A percentile compares a stretch with the other conserved stretches of the same genome.
These are phyloP conservation scores for Saposhnikovia divaricata DNA, from an alignment of 129 eudicot species.

Conservation along the genomic window DNA sequence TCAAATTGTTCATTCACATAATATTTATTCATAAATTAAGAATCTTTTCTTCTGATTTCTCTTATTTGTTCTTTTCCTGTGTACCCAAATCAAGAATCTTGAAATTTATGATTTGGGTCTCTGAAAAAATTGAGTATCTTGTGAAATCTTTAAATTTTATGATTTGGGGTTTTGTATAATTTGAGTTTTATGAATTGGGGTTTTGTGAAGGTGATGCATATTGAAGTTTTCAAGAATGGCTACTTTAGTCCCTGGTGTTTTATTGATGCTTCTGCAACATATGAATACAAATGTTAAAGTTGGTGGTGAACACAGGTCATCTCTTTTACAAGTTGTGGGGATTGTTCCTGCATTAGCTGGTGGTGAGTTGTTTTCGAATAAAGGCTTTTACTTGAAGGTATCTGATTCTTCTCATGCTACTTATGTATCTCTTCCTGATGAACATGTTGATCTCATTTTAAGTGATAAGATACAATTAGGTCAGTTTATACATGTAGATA, in stretches of 20 bases:
- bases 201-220: slow-evolving; percentile 38
- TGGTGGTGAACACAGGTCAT: slow-evolving; percentile 81
- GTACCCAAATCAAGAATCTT: not conserved
- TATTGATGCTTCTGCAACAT: slow-evolving; percentile 76
- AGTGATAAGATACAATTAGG: slow-evolving; percentile 87
- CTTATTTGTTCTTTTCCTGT: not conserved
- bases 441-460: slow-evolving; percentile 64
- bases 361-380: slow-evolving; percentile 67
- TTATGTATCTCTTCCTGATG: slow-evolving; percentile 86
- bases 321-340: slow-evolving; percentile 72
- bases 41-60: not conserved
- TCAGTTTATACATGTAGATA: slow-evolving; percentile 74
- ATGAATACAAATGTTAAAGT: slow-evolving; percentile 88
- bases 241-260: slow-evolving; percentile 68
- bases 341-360: slow-evolving; percentile 87
- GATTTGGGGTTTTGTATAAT: not conserved
- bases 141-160: not conserved
- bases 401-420: slow-evolving; percentile 97
- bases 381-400: slow-evolving; percentile 91
- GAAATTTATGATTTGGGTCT: not conserved
- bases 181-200: not conserved
- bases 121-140: not conserved
- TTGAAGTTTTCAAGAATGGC: slow-evolving; percentile 48
- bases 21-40: not conserved
- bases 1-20: not conserved